A percentile compares a stretch with the other conserved stretches of the same genome.
Conservation (phyloP, 352 stramenopile genomes). For the Plasmopara viticola region DNA sequence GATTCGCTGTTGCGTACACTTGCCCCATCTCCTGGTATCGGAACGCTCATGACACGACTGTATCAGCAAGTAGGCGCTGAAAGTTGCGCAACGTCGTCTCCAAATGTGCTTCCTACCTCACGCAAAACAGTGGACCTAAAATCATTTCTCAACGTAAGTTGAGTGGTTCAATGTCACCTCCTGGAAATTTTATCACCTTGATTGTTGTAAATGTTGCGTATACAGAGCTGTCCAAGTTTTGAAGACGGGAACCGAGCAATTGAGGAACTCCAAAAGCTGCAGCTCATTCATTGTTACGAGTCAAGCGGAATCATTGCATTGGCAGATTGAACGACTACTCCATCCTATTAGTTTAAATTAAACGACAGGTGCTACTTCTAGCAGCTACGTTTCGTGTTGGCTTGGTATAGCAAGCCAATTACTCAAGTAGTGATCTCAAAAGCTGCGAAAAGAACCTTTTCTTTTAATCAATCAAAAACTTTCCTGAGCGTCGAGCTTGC, state of each 20-base stretch:
- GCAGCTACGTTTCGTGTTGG: slow-evolving; percentile 24
- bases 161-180: background rate
- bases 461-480: slow-evolving; percentile 21
- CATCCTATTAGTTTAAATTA: no score
- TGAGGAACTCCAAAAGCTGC: slow-evolving; percentile 70
- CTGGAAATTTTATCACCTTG: slow-evolving; percentile 4
- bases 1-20: slow-evolving; percentile 64
- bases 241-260: slow-evolving; percentile 68
- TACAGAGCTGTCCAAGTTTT: slow-evolving; percentile 66
- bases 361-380: no score
- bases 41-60: slow-evolving; percentile 67
- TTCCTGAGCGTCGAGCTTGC: slow-evolving; percentile 31
- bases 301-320: slow-evolving; percentile 68
- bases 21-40: slow-evolving; percentile 46
- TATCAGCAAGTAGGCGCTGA: slow-evolving; percentile 61
- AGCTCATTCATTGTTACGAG: slow-evolving; percentile 79
- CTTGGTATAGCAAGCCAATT: slow-evolving; percentile 33
- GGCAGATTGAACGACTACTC: slow-evolving; percentile 30
- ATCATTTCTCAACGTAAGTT: slow-evolving; percentile 54
- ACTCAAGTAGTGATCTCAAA: slow-evolving; percentile 40
- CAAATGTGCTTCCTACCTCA: slow-evolving; percentile 11
- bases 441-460: slow-evolving; percentile 37
- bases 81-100: slow-evolving; percentile 7
- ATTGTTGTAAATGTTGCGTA: background rate
- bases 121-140: slow-evolving; percentile 64